phyloP scores from a whole-genome alignment of 2,329 filamentous ascomycete genomes.

The Penicillium sp. region DNA sequence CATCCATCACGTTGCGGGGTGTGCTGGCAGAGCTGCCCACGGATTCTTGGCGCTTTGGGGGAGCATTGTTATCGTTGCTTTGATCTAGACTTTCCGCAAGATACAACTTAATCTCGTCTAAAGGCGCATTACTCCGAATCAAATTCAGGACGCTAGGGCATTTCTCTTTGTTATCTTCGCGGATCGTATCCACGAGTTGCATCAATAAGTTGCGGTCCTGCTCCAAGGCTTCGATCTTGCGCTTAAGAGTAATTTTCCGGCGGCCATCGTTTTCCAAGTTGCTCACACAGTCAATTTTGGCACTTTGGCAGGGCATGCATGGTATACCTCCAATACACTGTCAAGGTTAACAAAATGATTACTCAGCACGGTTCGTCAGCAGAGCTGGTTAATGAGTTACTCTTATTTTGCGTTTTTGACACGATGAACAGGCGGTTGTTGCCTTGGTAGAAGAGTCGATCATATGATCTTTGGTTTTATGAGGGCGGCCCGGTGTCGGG shows the following conservation, averaged over 20 bases:
- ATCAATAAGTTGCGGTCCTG: slow-evolving; percentile 27
- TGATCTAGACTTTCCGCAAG: slow-evolving; percentile 12
- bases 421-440: too few relatives aligned
- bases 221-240: slow-evolving; percentile 22
- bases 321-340: too few relatives aligned
- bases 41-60: slow-evolving; percentile 20
- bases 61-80: too few relatives aligned
- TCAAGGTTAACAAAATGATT: too few relatives aligned
- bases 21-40: slow-evolving; percentile 5
- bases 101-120: slow-evolving; percentile 27
- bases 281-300: too few relatives aligned
- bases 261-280: slow-evolving; percentile 6
- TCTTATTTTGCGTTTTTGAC: too few relatives aligned
- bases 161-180: slow-evolving; percentile 19
- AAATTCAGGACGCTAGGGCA: slow-evolving; percentile 25
- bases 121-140: slow-evolving; percentile 27
- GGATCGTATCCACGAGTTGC: slow-evolving; percentile 24
- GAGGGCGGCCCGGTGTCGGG: too few relatives aligned
- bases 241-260: slow-evolving; percentile 21
- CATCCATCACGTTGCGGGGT: slow-evolving; percentile 11
- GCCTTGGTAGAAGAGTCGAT: too few relatives aligned
- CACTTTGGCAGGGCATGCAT: too few relatives aligned
- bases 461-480: too few relatives aligned
- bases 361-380: too few relatives aligned
- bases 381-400: too few relatives aligned